These are phyloP conservation scores for Penicillium macrosclerotiorum DNA, from an alignment of 495 filamentous ascomycete species.

Conservation along the genomic window DNA sequence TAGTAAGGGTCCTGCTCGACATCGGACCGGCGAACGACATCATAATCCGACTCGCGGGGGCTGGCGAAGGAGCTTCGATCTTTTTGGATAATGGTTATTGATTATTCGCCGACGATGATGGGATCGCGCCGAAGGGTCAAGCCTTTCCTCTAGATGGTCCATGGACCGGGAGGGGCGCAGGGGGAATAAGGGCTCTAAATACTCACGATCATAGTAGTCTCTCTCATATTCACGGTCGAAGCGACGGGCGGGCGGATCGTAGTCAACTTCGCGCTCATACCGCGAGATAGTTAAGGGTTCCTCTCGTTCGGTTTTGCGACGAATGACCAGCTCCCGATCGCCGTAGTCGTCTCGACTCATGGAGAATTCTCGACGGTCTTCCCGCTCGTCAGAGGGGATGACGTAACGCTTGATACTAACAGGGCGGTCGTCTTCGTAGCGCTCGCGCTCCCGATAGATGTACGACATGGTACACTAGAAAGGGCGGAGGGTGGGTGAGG, in stretches of 20 bases:
- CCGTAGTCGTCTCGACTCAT: constrained; percentile 40
- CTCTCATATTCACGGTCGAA: constrained; percentile 47
- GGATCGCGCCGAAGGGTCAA: constrained; percentile 44
- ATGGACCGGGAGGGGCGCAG: constrained; percentile 65
- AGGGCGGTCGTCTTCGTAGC: constrained; percentile 47
- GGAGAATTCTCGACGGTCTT: constrained; percentile 41
- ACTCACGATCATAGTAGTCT: constrained; percentile 57
- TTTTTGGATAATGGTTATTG: constrained; percentile 69
- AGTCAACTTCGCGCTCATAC: constrained; percentile 48
- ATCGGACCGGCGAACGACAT: constrained; percentile 66
- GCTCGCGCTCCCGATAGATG: constrained; percentile 41
- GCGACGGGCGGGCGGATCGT: constrained; percentile 31
- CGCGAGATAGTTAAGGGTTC: constrained; percentile 36
- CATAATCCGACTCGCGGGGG: constrained; percentile 63
- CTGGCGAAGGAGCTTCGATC: constrained; percentile 66
- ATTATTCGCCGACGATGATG: constrained; percentile 71
- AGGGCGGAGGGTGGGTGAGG: constrained; percentile 2
- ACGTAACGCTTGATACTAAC: constrained; percentile 52
- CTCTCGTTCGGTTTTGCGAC: constrained; percentile 44
- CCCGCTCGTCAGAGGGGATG: constrained; percentile 38
- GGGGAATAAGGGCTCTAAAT: constrained; percentile 44
- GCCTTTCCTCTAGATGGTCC: constrained; percentile 63
- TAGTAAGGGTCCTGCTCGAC: constrained; percentile 55
- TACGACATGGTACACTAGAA: constrained; percentile 39
- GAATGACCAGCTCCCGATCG: constrained; percentile 50